Evolutionary conservation across 2,329 filamentous ascomycete genomes (phyloP), one percentile per base, ranked within the genome.

Genomic region (Fusarium xyrophilum): DNA sequence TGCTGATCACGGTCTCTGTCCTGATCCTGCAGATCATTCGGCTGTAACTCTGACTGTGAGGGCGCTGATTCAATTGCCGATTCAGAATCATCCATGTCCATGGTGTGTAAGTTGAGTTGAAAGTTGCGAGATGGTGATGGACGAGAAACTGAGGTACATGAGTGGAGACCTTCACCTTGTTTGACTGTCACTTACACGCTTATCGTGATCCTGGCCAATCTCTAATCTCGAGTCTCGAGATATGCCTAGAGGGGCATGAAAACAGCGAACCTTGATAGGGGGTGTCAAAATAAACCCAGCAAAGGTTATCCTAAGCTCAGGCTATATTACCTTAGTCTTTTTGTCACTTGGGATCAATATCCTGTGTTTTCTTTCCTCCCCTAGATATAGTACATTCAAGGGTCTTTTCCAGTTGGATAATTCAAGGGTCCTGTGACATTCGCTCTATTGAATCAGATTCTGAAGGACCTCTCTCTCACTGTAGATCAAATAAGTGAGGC

Each of bases 31-130:
- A 44, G 51, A 28, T 58, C 54, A 15, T 40, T 59, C 32, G 43
- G 33, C 23, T 65, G 42, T 2, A 42, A 33, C 12, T 51, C 36
- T 42, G 39, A 23, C 17, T 57, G 44, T 56, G 33, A 28, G 42
- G 51, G 43, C 42, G 48, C 42, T 54, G 42, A n/a, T 42, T 63
- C 52, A 56, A 50, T 55, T 63, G 44, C 48, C 47, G 44, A 53
- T 19, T 65, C 55, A 25, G 64, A 48, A 56, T 64, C 59, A 66
- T 64, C 68, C 70, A 73, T 73, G 60, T 64, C 61, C 68, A 73
- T 73, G 59, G 54, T 70, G 54, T 70, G 57, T 59, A 69, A 68
- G 67, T 60, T 60, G 57, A 64, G 51, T 48, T 59, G 66, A 51
- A 62, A 33, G 65, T 68, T 68, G 63, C 54, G 51, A 71, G 46